phyloP scores from a whole-genome alignment of 306 rosid species.

The Cucurbita argyrosperma region DNA sequence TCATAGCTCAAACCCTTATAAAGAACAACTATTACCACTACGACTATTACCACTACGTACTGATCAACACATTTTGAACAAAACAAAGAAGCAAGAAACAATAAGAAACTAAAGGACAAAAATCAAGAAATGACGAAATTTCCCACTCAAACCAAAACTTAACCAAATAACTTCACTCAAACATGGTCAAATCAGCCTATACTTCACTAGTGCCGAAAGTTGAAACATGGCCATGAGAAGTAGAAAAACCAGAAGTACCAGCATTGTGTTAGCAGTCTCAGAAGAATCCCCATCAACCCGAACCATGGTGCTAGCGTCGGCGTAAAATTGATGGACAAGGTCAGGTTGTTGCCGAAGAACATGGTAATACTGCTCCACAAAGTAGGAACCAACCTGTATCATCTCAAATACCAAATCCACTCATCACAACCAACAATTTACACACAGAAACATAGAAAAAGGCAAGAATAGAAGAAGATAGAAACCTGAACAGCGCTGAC shows the following conservation, averaged over 20 bases:
- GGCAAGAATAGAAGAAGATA: background rate
- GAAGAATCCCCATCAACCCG: constrained; percentile 47
- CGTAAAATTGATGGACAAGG: constrained; percentile 67
- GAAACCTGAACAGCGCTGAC: constrained; percentile 65
- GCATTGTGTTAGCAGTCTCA: constrained; percentile 38
- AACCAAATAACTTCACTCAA: background rate
- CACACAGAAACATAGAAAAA: background rate
- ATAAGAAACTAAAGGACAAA: background rate
- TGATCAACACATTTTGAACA: background rate
- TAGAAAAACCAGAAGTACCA: constrained; percentile 21
- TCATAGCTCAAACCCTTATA: background rate
- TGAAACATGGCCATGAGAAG: background rate
- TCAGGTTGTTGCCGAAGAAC: constrained; percentile 67
- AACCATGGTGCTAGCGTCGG: constrained; percentile 55
- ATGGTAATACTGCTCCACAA: constrained; percentile 71
- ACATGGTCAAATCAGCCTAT: background rate
- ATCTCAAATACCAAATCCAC: background rate
- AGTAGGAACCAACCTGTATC: constrained; percentile 81
- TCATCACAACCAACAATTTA: background rate
- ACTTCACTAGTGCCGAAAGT: background rate
- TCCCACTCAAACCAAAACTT: background rate
- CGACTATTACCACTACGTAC: background rate
- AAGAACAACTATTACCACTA: background rate
- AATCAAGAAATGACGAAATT: background rate
- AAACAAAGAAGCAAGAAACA: background rate